These are phyloP conservation scores for Mycena indigotica DNA, from an alignment of 768 basidiomycete species.

Conservation along the genomic window DNA sequence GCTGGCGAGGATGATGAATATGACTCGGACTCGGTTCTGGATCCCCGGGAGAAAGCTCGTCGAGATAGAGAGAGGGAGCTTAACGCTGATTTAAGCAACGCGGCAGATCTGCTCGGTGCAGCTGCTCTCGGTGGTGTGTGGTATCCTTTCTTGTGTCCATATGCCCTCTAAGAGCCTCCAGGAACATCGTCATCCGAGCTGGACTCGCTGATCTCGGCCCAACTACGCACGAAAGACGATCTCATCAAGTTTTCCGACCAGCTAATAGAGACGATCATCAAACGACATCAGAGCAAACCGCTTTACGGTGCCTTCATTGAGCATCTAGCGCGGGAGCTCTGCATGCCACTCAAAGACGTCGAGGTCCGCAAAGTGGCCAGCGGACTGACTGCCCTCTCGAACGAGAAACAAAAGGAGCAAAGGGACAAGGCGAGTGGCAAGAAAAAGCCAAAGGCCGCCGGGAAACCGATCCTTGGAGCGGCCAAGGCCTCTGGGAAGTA, in stretches of 20 bases:
- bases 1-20: slow-evolving; percentile 53
- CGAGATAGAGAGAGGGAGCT: slow-evolving; percentile 81
- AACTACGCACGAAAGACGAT: slow-evolving; percentile 89
- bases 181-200: slow-evolving; percentile 71
- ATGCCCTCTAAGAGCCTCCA: slow-evolving; percentile 30
- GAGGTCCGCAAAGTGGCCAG: slow-evolving; percentile 91
- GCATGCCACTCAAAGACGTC: slow-evolving; percentile 79
- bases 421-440: slow-evolving; percentile 85
- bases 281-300: slow-evolving; percentile 79
- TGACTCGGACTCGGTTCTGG: slow-evolving; percentile 73
- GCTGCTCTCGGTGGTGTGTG: slow-evolving; percentile 63
- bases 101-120: slow-evolving; percentile 78
- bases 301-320: slow-evolving; percentile 85
- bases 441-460: slow-evolving; percentile 75
- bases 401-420: slow-evolving; percentile 93
- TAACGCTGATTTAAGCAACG: slow-evolving; percentile 83
- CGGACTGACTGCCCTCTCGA: slow-evolving; percentile 82
- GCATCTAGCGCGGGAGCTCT: slow-evolving; percentile 75
- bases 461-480: slow-evolving; percentile 77
- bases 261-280: slow-evolving; percentile 75
- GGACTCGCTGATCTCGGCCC: slow-evolving; percentile 70
- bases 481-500: slow-evolving; percentile 69
- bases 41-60: slow-evolving; percentile 77
- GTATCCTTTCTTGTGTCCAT: neutral
- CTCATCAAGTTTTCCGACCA: slow-evolving; percentile 72